Percentiles rank a stretch among this genome's conserved stretches.
phyloP scores from a whole-genome alignment of 2,329 filamentous ascomycete genomes.

The Fusarium sacchari region DNA sequence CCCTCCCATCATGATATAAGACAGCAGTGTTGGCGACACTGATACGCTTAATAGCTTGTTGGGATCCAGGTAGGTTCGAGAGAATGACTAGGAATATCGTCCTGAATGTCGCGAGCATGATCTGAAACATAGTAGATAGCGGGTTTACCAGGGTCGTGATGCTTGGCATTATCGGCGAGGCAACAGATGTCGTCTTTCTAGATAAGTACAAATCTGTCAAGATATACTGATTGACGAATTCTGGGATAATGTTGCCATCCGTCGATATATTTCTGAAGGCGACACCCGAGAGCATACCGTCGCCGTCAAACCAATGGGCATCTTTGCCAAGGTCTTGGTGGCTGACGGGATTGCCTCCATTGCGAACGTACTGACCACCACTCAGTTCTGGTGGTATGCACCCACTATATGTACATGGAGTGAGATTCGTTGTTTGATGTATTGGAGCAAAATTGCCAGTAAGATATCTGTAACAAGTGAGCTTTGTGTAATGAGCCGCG shows the following conservation, averaged over 20 bases:
- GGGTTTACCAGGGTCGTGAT: slow-evolving; percentile 74
- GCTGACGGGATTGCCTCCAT: slow-evolving; percentile 74
- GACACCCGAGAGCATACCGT: slow-evolving; percentile 78
- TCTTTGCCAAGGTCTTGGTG: slow-evolving; percentile 70
- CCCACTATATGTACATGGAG: slow-evolving; percentile 66
- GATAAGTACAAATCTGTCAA: slow-evolving; percentile 72
- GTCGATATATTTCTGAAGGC: slow-evolving; percentile 57
- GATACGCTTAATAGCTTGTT: slow-evolving; percentile 70
- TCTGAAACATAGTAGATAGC: slow-evolving; percentile 34
- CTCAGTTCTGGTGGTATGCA: slow-evolving; percentile 70
- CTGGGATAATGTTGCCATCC: slow-evolving; percentile 58
- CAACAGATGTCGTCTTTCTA: slow-evolving; percentile 57
- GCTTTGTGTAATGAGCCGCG: slow-evolving; percentile 20
- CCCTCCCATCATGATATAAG: slow-evolving; percentile 74
- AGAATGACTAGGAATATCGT: slow-evolving; percentile 53
- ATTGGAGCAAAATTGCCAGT: slow-evolving; percentile 77
- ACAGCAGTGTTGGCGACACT: slow-evolving; percentile 76
- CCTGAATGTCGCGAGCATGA: slow-evolving; percentile 6
- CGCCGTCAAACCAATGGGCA: slow-evolving; percentile 79
- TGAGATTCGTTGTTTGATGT: slow-evolving; percentile 63
- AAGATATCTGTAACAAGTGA: slow-evolving; percentile 59
- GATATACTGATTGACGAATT: slow-evolving; percentile 76
- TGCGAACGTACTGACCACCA: slow-evolving; percentile 77
- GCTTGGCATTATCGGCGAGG: slow-evolving; percentile 70
- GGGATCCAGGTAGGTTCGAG: slow-evolving; percentile 42